Evolutionary conservation across 1,139 yeast species (phyloP), one percentile per base, ranked within the genome.

Genomic region (Lodderomyces beijingensis): DNA sequence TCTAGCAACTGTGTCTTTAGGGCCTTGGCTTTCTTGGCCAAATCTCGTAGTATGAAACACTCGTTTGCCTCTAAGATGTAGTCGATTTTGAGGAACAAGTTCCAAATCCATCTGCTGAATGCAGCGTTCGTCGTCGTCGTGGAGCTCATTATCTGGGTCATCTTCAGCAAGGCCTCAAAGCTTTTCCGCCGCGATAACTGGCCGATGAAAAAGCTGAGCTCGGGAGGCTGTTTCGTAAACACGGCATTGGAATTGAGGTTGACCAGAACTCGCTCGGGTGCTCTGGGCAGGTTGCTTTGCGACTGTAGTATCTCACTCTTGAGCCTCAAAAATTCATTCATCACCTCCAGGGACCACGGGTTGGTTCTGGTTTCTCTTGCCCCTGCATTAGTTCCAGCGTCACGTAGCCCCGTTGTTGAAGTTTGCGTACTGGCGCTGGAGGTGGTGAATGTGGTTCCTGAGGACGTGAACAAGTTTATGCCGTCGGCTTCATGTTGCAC

Each of bases 11-110:
- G 33, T 16, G 47, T 39, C n/a, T n/a, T n/a, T 9, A 65, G 38
- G 31, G 56, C 59, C 5, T 51, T 40, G 2, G 74, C 74, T 41
- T 65, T 67, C 39, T 58, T 54, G 2, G 64, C 73, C 38, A 68
- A 49, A 4, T 57, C 65, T 28, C 74, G 50, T 12, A 68, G 43
- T 5, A 63, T 46, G 2, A 70, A 51, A 28, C 52, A 36, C 34
- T 68, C 74, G 30, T 48, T 49, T 19, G 53, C 50, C 27, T 65
- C 68, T 22, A 68, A 39, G 1, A 51, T 49, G 25, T 46, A 45
- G 41, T 67, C 72, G 3, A 66, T 41, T 15, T 70, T 48, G 11
- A 66, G 41, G 23, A 68, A 51, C 4, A 62, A 37, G 16, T 40
- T 35, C 55, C 64, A 66, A 3, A 67, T 54, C 74, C 74, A 68